phyloP scores from a whole-genome alignment of 2,329 filamentous ascomycete species.

The Scedosporium aurantiacum region DNA sequence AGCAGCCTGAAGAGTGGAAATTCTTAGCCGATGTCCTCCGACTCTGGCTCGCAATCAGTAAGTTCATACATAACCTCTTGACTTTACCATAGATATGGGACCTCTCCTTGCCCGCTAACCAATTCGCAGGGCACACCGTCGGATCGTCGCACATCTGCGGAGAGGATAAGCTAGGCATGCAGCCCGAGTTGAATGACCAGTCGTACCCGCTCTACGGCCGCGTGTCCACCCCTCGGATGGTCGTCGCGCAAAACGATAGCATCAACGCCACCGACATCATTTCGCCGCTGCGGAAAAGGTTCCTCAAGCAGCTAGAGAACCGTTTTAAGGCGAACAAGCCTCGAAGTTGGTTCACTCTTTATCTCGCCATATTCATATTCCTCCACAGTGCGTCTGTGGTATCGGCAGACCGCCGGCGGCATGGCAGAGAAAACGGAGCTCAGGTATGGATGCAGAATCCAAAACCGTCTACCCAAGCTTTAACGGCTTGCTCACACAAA shows the following conservation, averaged over 20 bases:
- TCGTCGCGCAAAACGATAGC: conserved; percentile 33
- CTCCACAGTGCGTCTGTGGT: conserved; percentile 24
- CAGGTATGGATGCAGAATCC: conserved; percentile 14
- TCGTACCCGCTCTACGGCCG: conserved; percentile 26
- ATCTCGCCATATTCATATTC: conserved; percentile 8
- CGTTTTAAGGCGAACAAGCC: conserved; percentile 23
- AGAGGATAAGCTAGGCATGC: conserved; percentile 28
- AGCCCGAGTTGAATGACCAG: conserved; percentile 19
- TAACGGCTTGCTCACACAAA: not conserved
- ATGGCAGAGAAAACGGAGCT: conserved; percentile 25
- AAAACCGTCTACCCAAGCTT: not conserved
- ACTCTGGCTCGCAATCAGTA: conserved; percentile 37
- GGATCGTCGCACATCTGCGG: conserved; percentile 32
- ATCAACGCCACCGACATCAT: conserved; percentile 27
- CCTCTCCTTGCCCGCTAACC: not conserved
- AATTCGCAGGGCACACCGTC: conserved; percentile 29
- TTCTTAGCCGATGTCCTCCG: conserved; percentile 30
- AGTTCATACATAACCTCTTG: conserved; percentile 14
- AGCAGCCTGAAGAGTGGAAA: conserved; percentile 17
- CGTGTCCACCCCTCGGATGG: conserved; percentile 31
- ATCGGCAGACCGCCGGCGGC: conserved; percentile 29
- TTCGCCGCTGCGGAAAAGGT: conserved; percentile 18
- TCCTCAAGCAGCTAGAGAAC: conserved; percentile 24
- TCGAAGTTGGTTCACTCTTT: conserved; percentile 10
- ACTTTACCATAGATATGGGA: not conserved